These are phyloP conservation scores for Ophiostoma himal-ulmi DNA, from an alignment of 2,329 filamentous ascomycete genomes.

Conservation along the genomic window DNA sequence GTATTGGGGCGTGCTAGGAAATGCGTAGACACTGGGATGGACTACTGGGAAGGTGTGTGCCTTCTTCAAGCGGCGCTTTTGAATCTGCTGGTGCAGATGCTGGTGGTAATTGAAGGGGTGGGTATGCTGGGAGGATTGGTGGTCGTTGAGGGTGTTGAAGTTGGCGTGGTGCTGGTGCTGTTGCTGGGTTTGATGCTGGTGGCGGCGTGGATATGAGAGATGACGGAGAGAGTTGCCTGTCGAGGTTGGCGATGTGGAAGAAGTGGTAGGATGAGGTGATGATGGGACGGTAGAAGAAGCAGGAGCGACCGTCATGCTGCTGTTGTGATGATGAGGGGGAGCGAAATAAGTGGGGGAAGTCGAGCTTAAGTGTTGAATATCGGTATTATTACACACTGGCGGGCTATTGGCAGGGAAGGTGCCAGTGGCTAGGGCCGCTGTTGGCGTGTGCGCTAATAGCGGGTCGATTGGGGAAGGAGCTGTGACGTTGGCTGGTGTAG, in stretches of 20 bases:
- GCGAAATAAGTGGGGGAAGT: constrained; percentile 12
- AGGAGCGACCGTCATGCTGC: neutral
- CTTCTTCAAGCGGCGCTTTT: constrained; percentile 15
- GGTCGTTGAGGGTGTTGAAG: constrained; percentile 12
- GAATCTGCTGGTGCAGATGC: constrained; percentile 22
- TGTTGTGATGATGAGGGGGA: neutral
- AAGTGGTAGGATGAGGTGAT: neutral
- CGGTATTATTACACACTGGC: constrained; percentile 10
- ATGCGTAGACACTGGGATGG: constrained; percentile 10
- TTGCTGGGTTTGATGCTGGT: constrained; percentile 6
- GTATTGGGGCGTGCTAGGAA: neutral
- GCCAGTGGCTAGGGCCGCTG: neutral
- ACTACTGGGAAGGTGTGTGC: constrained; percentile 6
- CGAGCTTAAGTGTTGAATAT: constrained; percentile 9
- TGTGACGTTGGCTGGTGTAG: constrained; percentile 23
- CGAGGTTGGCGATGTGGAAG: neutral
- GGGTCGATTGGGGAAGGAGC: constrained; percentile 6
- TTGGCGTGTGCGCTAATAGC: constrained; percentile 2
- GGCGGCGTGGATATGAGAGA: neutral
- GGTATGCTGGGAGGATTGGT: constrained; percentile 12
- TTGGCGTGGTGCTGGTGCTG: constrained; percentile 12
- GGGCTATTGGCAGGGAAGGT: constrained; percentile 10
- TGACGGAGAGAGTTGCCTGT: neutral
- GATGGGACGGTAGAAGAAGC: constrained; percentile 14
- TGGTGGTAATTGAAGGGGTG: constrained; percentile 25